Base-by-base conservation (phyloP, 1,284 basidiomycete genomes). In the Rhodotorula sp. region DNA sequence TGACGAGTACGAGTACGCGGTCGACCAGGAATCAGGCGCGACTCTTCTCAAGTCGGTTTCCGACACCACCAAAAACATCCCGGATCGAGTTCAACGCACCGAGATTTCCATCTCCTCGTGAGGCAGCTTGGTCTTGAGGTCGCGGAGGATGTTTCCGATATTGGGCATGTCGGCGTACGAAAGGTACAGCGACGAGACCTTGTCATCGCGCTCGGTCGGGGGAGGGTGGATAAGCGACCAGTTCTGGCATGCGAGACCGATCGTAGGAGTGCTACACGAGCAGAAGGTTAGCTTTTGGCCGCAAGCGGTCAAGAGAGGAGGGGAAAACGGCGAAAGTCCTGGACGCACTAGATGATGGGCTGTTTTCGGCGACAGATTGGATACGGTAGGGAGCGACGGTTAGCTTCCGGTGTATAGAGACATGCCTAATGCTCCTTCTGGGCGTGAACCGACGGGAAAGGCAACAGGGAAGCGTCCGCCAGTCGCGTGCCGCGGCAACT, bases 111-210 rank as follows among this genome's bases (percentile, higher is more conserved):
- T 78, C 65, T 78, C 64, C 39, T 79, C 73, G n/a, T 81, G 78
- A 15, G 62, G 65, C 10, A 75, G 62, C 12, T 67, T 62, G 16
- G 73, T 74, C 49, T 72, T 70, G 75, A 82, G 80, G 54, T 77
- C 75, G n/a, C 74, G 49, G 51, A 84, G 79, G 72, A 83, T 79
- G 31, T 79, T 74, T 26, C 77, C 73, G 62, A 84, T 79, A 65
- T 78, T 73, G 57, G 91, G 92, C 82, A 91, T 92, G 84, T 97
- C 92, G 70, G 89, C 87, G 78, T 91, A 87, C n/a, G 90, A 91
- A 74, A 95, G 85, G 81, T 91, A 95, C 26, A 79, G 74, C 21
- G 67, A 65, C 69, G 72, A 52, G 51, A 70, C 43, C 67, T 68
- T 67, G 64, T 62, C 47, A 52, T 69, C 70, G 20, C 64, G 21